These are phyloP conservation scores for Nannizzia gypsea DNA, from an alignment of 2,329 filamentous ascomycete species.

Conservation along the genomic window DNA sequence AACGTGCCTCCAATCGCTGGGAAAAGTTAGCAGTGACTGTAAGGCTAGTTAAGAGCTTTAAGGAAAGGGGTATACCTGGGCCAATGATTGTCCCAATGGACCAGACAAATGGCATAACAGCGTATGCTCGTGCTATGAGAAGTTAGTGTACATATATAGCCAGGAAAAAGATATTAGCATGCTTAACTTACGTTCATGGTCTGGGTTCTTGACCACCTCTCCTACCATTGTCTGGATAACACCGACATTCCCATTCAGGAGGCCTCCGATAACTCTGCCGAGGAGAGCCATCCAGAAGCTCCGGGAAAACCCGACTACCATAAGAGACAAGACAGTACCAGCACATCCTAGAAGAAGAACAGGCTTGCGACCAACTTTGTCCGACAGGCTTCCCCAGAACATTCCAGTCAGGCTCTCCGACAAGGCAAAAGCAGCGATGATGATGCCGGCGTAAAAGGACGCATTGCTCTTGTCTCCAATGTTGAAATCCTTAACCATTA, in stretches of 20 bases:
- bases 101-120: constrained; percentile 86
- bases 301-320: constrained; percentile 75
- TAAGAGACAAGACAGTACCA: constrained; percentile 68
- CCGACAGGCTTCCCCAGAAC: constrained; percentile 64
- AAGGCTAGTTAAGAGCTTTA: background rate
- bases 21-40: background rate
- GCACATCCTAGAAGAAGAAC: constrained; percentile 64
- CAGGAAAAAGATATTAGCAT: background rate
- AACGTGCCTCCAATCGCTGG: constrained; percentile 71
- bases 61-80: constrained; percentile 38
- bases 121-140: constrained; percentile 57
- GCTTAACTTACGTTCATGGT: constrained; percentile 53
- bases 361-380: constrained; percentile 69
- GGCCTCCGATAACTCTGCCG: constrained; percentile 66
- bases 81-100: constrained; percentile 79
- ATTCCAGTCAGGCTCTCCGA: constrained; percentile 66
- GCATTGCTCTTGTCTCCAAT: constrained; percentile 62
- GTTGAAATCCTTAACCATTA: constrained; percentile 64
- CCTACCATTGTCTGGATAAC: constrained; percentile 92
- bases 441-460: constrained; percentile 75
- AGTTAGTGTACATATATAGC: background rate
- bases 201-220: constrained; percentile 77
- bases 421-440: constrained; percentile 76
- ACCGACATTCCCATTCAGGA: constrained; percentile 80
- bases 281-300: constrained; percentile 67